Evolutionary conservation across 2,329 filamentous ascomycete species (phyloP).

Genomic region (Botrytis hyacinthi): DNA sequence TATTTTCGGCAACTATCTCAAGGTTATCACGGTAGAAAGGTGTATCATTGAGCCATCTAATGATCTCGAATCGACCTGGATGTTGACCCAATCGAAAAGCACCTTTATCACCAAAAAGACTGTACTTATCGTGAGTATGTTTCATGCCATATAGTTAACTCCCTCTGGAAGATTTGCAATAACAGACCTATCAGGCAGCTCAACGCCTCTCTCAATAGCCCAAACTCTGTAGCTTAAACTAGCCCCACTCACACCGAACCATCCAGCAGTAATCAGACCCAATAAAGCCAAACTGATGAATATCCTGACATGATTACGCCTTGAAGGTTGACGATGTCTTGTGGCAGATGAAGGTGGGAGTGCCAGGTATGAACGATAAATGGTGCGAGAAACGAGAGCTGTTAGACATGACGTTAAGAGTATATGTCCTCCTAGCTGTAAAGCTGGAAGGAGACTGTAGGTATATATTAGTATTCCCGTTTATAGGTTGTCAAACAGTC

Average conservation of each 20-base stretch:
- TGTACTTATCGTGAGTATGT: constrained; percentile 22
- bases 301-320: constrained; percentile 37
- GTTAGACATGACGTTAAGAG: constrained; percentile 28
- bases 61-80: constrained; percentile 35
- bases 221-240: constrained; percentile 50
- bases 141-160: constrained; percentile 13
- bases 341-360: constrained; percentile 42
- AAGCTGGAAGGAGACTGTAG: constrained; percentile 24
- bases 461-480: constrained; percentile 5
- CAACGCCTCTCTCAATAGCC: constrained; percentile 44
- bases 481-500: neutral
- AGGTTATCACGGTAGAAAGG: constrained; percentile 41
- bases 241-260: constrained; percentile 46
- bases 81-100: constrained; percentile 35
- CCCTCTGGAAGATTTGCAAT: constrained; percentile 9
- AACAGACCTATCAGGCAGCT: constrained; percentile 42
- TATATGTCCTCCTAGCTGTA: constrained; percentile 26
- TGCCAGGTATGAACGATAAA: constrained; percentile 36
- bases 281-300: constrained; percentile 47
- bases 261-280: constrained; percentile 47
- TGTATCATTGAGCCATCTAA: constrained; percentile 36
- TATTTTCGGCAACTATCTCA: constrained; percentile 53
- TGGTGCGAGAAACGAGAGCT: constrained; percentile 28
- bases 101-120: constrained; percentile 38
- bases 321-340: constrained; percentile 36